Evolutionary conservation across 257 asterid species (phyloP).

Genomic region (Gardenia jasminoides): DNA sequence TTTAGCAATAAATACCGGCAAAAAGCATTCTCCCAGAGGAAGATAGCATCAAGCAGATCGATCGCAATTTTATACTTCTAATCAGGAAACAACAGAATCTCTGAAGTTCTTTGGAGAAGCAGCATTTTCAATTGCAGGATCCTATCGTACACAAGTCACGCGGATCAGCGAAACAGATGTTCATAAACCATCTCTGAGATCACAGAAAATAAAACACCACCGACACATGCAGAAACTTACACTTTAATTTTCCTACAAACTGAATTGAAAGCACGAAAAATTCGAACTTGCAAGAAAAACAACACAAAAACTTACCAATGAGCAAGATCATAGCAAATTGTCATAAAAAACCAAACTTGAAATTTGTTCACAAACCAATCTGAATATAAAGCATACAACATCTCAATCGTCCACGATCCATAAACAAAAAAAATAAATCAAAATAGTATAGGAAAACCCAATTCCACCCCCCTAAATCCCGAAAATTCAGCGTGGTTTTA

Average conservation of each 20-base stretch:
- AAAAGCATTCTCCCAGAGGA: neutral
- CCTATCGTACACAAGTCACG: neutral
- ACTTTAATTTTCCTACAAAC: neutral
- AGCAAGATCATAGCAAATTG: neutral
- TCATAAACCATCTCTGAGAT: too few species aligned
- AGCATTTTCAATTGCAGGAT: neutral
- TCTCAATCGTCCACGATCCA: neutral
- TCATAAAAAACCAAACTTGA: neutral
- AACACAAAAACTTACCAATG: neutral
- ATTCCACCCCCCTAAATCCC: conserved; percentile 5
- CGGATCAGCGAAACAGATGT: neutral
- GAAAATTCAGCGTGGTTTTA: neutral
- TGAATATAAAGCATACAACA: neutral
- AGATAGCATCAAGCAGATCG: neutral
- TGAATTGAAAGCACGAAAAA: neutral
- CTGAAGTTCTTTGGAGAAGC: neutral
- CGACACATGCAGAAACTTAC: neutral
- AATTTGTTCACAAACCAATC: neutral
- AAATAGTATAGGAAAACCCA: neutral
- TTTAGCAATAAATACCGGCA: conserved; percentile 1
- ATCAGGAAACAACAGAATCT: neutral
- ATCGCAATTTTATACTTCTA: neutral
- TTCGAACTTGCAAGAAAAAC: neutral
- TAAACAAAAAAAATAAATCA: neutral
- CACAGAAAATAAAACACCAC: neutral